Base-by-base conservation (phyloP, 1,284 basidiomycete species). In the Melampsora larici-populina region DNA sequence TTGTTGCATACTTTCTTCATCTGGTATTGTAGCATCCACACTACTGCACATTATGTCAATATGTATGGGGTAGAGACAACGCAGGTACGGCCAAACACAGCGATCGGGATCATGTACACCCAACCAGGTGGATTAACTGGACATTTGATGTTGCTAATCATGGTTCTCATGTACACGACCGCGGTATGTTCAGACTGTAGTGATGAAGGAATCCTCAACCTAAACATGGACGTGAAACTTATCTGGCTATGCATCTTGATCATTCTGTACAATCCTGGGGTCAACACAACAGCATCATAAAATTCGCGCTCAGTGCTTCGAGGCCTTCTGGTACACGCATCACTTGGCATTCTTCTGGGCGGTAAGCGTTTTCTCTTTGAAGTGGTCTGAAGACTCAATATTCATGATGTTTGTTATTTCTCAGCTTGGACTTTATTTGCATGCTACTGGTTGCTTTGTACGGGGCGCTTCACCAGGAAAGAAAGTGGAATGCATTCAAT, bases 311-410 rank as follows among this genome's bases (percentile, higher is more conserved):
- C 91, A 93, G 84, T 91, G 89, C 85, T 94, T 94, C 84, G 93
- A 95, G 84, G 91, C 89, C 0, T 95, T 95, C 86, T 94, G 92
- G 92, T 94, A 93, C 84, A 93, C 92, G 26, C 92, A 94, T 81
- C 92, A 94, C 81, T 88, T 93, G 63, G 92, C 92, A 13, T 92
- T 93, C 87, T 92, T 94, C 87, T 93, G 93, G 86, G 92, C 93
- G 89, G 87, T 94, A 79, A 81, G 49, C n/a, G n/a, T 24, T 13
- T 21, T 43, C 29, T 1, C n/a, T 8, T 29, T 24, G n/a, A 9
- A 18, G 26, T 33, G 5, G 11, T 55, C 0, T 31, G 62, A 17
- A 33, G 21, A 58, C 8, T 17, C 5, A 31, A 36, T n/a, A 33
- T 31, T 21, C 36, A 58, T 80, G 26, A 26, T 78, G 0, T 78